A percentile compares a stretch with the other conserved stretches of the same genome.
Evolutionary conservation across 495 filamentous ascomycete species (phyloP).

Genomic region (Neurospora intermedia): DNA sequence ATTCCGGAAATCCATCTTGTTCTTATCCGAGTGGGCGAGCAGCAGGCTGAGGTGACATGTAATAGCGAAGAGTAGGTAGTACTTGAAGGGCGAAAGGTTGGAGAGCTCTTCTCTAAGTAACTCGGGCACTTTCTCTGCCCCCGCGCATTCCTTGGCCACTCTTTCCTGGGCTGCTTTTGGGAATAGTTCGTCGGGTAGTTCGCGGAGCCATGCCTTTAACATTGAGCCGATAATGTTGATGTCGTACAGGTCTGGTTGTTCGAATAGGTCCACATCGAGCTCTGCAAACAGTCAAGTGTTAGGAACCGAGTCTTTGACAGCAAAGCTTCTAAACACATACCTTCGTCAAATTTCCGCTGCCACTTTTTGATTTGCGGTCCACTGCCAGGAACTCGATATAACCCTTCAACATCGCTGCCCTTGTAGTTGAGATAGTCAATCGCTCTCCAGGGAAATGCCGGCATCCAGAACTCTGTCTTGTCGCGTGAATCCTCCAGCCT

Average conservation of each 20-base stretch:
- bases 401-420: constrained; percentile 79
- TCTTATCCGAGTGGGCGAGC: constrained; percentile 72
- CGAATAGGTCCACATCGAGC: constrained; percentile 74
- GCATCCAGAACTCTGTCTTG: constrained; percentile 98
- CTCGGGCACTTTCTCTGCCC: constrained; percentile 66
- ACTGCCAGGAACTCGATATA: constrained; percentile 81
- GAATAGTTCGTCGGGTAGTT: constrained; percentile 83
- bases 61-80: constrained; percentile 91
- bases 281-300: constrained; percentile 37
- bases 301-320: constrained; percentile 10
- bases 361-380: constrained; percentile 74
- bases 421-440: constrained; percentile 92
- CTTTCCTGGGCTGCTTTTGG: constrained; percentile 67
- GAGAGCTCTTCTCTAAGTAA: constrained; percentile 81
- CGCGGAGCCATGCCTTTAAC: constrained; percentile 88
- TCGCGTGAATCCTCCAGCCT: constrained; percentile 71
- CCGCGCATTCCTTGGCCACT: constrained; percentile 62
- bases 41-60: constrained; percentile 86
- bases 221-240: constrained; percentile 89
- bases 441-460: constrained; percentile 78
- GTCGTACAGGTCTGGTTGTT: constrained; percentile 74
- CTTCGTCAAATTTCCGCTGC: constrained; percentile 76
- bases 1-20: constrained; percentile 91
- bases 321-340: constrained; percentile 27
- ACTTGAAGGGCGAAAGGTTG: constrained; percentile 82